Conservation (phyloP, 805 yeast genomes). For the Metschnikowia corniflorae region DNA sequence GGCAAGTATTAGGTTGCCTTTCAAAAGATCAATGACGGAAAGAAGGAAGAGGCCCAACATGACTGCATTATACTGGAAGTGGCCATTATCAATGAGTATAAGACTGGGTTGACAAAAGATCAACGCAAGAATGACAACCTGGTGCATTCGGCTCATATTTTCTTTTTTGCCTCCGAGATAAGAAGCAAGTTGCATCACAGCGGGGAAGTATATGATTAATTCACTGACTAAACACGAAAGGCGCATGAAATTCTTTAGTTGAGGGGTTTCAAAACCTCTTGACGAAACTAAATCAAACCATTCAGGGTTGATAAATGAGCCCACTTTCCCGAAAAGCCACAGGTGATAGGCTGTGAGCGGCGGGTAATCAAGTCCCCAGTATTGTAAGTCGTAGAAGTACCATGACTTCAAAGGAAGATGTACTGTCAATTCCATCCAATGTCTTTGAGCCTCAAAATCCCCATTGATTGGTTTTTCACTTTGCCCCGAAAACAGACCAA, state of each 20-base stretch:
- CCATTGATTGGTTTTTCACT: constrained; percentile 78
- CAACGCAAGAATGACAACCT: constrained; percentile 69
- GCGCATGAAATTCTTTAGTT: constrained; percentile 82
- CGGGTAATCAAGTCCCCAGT: constrained; percentile 98
- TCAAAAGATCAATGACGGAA: constrained; percentile 61
- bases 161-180: constrained; percentile 58
- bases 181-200: constrained; percentile 65
- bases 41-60: constrained; percentile 85
- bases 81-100: constrained; percentile 90
- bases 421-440: constrained; percentile 92
- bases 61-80: constrained; percentile 90
- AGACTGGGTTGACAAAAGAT: constrained; percentile 83
- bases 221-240: constrained; percentile 75
- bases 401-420: constrained; percentile 70
- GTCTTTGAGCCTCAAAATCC: constrained; percentile 97
- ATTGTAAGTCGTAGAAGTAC: constrained; percentile 85
- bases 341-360: constrained; percentile 95
- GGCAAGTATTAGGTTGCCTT: constrained; percentile 62
- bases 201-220: constrained; percentile 70
- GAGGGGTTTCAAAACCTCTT: constrained; percentile 68
- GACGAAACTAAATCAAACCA: constrained; percentile 80
- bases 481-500: constrained; percentile 83
- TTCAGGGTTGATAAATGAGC: constrained; percentile 52
- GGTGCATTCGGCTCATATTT: constrained; percentile 63
- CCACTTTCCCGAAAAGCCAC: constrained; percentile 71